Evolutionary conservation across 441 rosid species (phyloP).

Genomic region (Pelargonium fulgidum): DNA sequence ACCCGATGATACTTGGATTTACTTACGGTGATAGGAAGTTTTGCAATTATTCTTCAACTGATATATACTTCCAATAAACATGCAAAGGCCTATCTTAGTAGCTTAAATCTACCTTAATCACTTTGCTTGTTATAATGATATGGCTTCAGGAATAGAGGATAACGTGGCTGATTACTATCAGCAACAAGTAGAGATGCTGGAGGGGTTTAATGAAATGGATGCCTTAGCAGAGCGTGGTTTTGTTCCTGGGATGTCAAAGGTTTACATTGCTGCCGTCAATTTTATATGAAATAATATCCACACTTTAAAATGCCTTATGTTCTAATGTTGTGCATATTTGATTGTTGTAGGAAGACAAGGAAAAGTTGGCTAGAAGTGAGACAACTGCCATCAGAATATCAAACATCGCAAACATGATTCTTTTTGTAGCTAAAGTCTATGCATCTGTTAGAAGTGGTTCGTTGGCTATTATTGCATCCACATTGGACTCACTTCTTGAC

Average conservation of each 20-base stretch:
- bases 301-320: neutral
- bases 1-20: neutral
- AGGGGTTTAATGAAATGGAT: constrained; percentile 43
- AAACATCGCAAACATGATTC: constrained; percentile 27
- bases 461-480: constrained; percentile 58
- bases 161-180: constrained; percentile 38
- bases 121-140: neutral
- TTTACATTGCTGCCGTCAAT: neutral
- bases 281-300: neutral
- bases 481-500: constrained; percentile 53
- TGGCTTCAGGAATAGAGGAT: constrained; percentile 29
- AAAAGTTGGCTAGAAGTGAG: constrained; percentile 35
- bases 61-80: neutral
- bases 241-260: constrained; percentile 41
- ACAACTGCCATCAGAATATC: constrained; percentile 39
- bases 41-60: neutral
- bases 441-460: constrained; percentile 50
- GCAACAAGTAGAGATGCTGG: constrained; percentile 40
- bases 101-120: neutral
- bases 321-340: neutral
- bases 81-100: neutral
- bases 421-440: constrained; percentile 45
- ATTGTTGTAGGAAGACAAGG: constrained; percentile 30
- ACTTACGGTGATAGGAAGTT: neutral
- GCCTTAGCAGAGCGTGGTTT: constrained; percentile 37